Percentiles rank a stretch among this genome's conserved stretches.
Conservation (phyloP, 352 stramenopile genomes). For the Globisporangium megalacanthum region DNA sequence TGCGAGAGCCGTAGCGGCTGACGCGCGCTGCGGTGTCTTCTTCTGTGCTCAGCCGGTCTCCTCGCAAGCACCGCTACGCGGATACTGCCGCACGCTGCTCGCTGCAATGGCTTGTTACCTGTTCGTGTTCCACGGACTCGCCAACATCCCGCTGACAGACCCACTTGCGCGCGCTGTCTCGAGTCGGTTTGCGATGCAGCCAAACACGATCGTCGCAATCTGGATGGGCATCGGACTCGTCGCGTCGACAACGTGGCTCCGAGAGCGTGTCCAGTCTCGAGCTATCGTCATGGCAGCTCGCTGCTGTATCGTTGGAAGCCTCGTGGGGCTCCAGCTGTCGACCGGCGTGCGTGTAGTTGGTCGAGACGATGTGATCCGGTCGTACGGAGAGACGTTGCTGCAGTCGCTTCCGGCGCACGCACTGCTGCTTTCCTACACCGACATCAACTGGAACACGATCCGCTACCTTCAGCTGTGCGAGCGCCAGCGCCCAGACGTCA, state of each 20-base stretch:
- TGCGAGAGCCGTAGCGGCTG: background rate
- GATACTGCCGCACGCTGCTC: conserved; percentile 26
- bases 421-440: conserved; percentile 72
- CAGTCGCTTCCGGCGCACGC: conserved; percentile 30
- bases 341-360: conserved; percentile 3
- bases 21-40: background rate
- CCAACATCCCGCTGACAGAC: conserved; percentile 88
- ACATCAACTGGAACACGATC: conserved; percentile 81
- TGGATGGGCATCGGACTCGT: conserved; percentile 68
- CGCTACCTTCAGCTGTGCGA: conserved; percentile 73
- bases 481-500: conserved; percentile 43
- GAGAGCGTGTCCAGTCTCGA: background rate
- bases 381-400: conserved; percentile 38
- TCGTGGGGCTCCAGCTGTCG: conserved; percentile 12
- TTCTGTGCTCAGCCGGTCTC: background rate
- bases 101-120: conserved; percentile 74
- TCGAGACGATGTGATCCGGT: conserved; percentile 26
- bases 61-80: no score
- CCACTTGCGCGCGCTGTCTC: conserved; percentile 88
- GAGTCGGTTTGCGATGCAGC: conserved; percentile 87
- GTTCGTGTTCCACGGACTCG: conserved; percentile 87
- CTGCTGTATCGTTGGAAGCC: conserved; percentile 6
- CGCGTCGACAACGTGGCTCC: conserved; percentile 11
- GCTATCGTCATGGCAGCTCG: conserved; percentile 7
- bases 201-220: conserved; percentile 84